Conservation (phyloP, 2,329 filamentous ascomycete species). For the Cordyceps pruinosa region DNA sequence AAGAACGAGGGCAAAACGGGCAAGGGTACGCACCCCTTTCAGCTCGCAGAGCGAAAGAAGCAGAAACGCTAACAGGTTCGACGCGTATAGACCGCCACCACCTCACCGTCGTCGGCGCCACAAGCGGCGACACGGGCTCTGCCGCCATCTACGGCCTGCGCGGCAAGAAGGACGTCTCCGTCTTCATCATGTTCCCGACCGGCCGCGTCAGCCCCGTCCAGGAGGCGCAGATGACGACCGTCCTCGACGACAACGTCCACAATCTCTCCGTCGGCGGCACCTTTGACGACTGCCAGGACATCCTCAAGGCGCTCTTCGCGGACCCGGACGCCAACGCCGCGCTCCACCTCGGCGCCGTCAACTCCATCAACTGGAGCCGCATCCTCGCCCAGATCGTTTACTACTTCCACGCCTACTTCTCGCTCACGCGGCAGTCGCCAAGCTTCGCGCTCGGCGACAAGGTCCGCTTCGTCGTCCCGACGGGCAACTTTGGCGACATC, state of each 20-base stretch:
- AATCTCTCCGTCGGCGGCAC: slow-evolving; percentile 84
- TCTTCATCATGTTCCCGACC: slow-evolving; percentile 91
- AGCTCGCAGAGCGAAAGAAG: no score
- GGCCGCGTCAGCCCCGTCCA: slow-evolving; percentile 88
- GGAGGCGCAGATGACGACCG: slow-evolving; percentile 95
- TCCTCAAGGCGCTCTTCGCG: slow-evolving; percentile 86
- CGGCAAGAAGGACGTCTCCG: slow-evolving; percentile 93
- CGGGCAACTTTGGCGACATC: slow-evolving; percentile 95
- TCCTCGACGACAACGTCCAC: slow-evolving; percentile 84
- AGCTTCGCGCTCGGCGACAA: slow-evolving; percentile 58
- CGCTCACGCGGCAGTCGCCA: slow-evolving; percentile 55
- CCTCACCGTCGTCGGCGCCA: slow-evolving; percentile 79
- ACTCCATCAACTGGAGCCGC: slow-evolving; percentile 93
- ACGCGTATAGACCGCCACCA: slow-evolving; percentile 58
- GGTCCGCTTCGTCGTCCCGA: slow-evolving; percentile 83
- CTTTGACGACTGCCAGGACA: slow-evolving; percentile 97
- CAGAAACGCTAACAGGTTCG: not conserved
- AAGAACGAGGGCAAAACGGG: slow-evolving; percentile 64
- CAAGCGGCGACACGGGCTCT: slow-evolving; percentile 83
- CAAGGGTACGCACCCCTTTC: slow-evolving; percentile 27
- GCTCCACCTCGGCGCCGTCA: slow-evolving; percentile 84
- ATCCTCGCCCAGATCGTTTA: slow-evolving; percentile 96
- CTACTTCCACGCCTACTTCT: slow-evolving; percentile 94
- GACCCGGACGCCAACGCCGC: slow-evolving; percentile 77
- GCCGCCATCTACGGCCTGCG: slow-evolving; percentile 92